A percentile compares a stretch with the other conserved stretches of the same genome.
Conservation (phyloP, 805 yeast genomes). For the Millerozyma miso region DNA sequence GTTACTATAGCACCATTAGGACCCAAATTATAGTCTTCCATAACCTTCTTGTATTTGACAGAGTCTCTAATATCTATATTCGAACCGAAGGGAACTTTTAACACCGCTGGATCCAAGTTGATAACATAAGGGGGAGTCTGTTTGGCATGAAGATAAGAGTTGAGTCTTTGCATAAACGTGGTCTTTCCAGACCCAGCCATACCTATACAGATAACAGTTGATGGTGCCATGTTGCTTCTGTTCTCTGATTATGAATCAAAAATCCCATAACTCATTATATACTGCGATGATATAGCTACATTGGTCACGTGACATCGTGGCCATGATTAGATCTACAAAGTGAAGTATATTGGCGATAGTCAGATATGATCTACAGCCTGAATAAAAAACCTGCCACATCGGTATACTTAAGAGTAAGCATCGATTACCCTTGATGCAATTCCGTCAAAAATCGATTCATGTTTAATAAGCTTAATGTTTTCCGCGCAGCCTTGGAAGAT, state of each 20-base stretch:
- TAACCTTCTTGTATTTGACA: constrained; percentile 89
- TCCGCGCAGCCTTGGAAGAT: constrained; percentile 70
- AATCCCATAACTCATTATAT: not conserved
- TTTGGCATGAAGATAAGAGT: constrained; percentile 76
- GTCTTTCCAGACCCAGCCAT: constrained; percentile 84
- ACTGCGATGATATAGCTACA: constrained; percentile 3
- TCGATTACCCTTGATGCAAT: constrained; percentile 54
- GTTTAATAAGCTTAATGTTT: constrained; percentile 59
- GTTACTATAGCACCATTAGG: constrained; percentile 99
- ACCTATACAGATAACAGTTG: constrained; percentile 45
- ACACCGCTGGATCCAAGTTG: constrained; percentile 94
- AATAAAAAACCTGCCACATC: not conserved
- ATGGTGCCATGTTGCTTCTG: constrained; percentile 23
- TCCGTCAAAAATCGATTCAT: constrained; percentile 47
- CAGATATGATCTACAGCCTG: not conserved
- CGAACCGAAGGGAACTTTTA: constrained; percentile 88
- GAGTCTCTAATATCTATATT: constrained; percentile 96
- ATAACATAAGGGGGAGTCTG: constrained; percentile 83
- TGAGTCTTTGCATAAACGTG: constrained; percentile 92
- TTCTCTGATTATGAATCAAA: not conserved
- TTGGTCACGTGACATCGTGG: constrained; percentile 1
- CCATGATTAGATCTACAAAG: not conserved
- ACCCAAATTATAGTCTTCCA: constrained; percentile 92
- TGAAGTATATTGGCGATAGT: not conserved
- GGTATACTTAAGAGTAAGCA: not conserved